phyloP scores from a whole-genome alignment of 805 yeast genomes.

The Candida takata region DNA sequence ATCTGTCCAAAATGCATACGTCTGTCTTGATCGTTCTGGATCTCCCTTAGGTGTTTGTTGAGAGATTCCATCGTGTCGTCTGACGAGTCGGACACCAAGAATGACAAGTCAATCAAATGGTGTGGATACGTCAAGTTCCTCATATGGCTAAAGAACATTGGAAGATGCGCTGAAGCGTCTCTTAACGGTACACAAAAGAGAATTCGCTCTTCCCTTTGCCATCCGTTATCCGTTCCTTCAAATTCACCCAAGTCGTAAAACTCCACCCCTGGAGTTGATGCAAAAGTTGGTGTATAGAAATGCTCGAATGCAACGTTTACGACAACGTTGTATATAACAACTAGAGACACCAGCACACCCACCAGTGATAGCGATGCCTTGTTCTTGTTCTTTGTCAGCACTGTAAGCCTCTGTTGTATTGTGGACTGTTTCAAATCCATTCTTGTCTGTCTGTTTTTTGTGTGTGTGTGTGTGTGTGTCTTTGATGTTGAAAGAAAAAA shows the following conservation, averaged over 20 bases:
- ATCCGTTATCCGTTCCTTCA: conserved; percentile 69
- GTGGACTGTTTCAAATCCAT: too few species aligned
- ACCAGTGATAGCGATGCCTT: conserved; percentile 5
- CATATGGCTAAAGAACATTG: conserved; percentile 85
- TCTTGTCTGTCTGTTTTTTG: too few species aligned
- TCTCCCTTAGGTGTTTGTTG: conserved; percentile 45
- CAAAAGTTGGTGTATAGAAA: conserved; percentile 30
- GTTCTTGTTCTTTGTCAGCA: too few species aligned
- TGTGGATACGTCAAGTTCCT: conserved; percentile 81
- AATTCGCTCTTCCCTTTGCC: conserved; percentile 76
- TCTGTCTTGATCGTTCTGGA: conserved; percentile 62
- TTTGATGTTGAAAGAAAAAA: too few species aligned
- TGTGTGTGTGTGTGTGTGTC: too few species aligned
- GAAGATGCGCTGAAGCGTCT: conserved; percentile 86
- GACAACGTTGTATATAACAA: conserved; percentile 13
- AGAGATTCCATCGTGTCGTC: conserved; percentile 81
- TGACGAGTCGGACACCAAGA: conserved; percentile 82
- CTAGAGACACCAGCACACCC: conserved; percentile 10
- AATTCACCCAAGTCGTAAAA: conserved; percentile 69
- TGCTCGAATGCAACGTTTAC: conserved; percentile 7
- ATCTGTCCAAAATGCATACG: conserved; percentile 68
- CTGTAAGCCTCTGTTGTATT: too few species aligned
- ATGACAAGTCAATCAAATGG: conserved; percentile 73
- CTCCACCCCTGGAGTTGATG: conserved; percentile 38
- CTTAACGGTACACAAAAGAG: conserved; percentile 85